A percentile compares a stretch with the other conserved stretches of the same genome.
These are phyloP conservation scores for Xylariaceae sp. DNA, from an alignment of 2,329 filamentous ascomycete genomes.

Conservation along the genomic window DNA sequence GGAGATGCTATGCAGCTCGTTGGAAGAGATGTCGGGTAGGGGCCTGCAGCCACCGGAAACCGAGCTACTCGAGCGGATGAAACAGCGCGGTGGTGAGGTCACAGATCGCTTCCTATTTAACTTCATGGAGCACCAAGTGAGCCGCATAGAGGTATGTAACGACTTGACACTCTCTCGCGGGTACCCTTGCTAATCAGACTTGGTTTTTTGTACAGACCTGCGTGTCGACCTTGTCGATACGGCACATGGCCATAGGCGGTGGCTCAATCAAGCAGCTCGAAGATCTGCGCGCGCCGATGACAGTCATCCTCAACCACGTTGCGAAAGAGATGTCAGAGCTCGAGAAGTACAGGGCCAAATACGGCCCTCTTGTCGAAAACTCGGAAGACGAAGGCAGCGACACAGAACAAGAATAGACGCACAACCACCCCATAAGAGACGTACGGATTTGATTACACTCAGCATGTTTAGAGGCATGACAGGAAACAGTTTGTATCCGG, in stretches of 20 bases:
- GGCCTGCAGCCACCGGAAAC: slow-evolving; percentile 75
- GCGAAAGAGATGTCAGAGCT: slow-evolving; percentile 58
- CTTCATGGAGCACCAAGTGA: slow-evolving; percentile 92
- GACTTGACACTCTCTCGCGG: neutral
- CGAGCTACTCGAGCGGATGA: slow-evolving; percentile 67
- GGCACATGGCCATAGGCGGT: slow-evolving; percentile 71
- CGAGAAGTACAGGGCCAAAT: slow-evolving; percentile 51
- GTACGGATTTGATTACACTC: slow-evolving; percentile 6
- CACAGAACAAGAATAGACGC: slow-evolving; percentile 33
- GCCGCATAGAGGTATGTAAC: slow-evolving; percentile 87
- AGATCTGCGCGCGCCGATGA: slow-evolving; percentile 73
- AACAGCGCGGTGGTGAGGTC: slow-evolving; percentile 69
- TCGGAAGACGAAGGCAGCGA: slow-evolving; percentile 32
- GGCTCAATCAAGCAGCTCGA: slow-evolving; percentile 57
- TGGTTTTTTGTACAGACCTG: slow-evolving; percentile 62
- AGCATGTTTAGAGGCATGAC: slow-evolving; percentile 9
- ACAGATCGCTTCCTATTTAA: slow-evolving; percentile 83
- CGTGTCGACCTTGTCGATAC: slow-evolving; percentile 70
- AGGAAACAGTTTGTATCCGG: slow-evolving; percentile 19
- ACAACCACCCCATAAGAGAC: slow-evolving; percentile 1
- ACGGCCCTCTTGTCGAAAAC: slow-evolving; percentile 40
- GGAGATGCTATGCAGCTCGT: slow-evolving; percentile 84
- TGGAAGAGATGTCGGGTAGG: slow-evolving; percentile 64
- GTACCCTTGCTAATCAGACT: slow-evolving; percentile 23
- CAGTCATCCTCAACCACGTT: slow-evolving; percentile 60